These are phyloP conservation scores for Aphanocladium album DNA, from an alignment of 2,329 filamentous ascomycete genomes.

Conservation along the genomic window DNA sequence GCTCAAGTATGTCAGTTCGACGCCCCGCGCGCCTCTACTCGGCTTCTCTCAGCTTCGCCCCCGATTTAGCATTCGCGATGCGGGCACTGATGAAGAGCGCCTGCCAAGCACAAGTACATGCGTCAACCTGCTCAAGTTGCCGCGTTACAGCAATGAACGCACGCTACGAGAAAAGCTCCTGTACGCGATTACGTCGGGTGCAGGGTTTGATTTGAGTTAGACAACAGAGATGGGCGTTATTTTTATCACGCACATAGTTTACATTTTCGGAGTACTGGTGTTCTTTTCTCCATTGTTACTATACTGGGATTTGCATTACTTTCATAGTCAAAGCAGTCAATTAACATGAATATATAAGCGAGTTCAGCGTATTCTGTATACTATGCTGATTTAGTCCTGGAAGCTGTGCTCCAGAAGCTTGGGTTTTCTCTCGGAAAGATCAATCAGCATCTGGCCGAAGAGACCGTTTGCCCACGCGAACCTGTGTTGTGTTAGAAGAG, in stretches of 20 bases:
- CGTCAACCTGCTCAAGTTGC: slow-evolving; percentile 89
- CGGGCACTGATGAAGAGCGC: slow-evolving; percentile 54
- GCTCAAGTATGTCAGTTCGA: slow-evolving; percentile 92
- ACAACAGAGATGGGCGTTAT: neutral
- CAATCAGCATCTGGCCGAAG: slow-evolving; percentile 77
- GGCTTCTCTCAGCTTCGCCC: slow-evolving; percentile 85
- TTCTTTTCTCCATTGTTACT: neutral
- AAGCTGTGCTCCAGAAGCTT: slow-evolving; percentile 51
- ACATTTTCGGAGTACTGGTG: neutral
- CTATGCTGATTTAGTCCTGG: slow-evolving; percentile 26
- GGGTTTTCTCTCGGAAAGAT: slow-evolving; percentile 69
- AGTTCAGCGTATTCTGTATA: neutral
- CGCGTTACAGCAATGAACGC: slow-evolving; percentile 65
- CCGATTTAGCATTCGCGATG: slow-evolving; percentile 83
- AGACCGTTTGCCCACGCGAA: slow-evolving; percentile 87
- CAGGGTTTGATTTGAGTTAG: slow-evolving; percentile 80
- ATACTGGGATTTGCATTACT: neutral
- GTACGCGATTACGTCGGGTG: slow-evolving; percentile 84
- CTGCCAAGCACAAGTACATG: slow-evolving; percentile 94
- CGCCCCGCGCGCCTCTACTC: slow-evolving; percentile 80
- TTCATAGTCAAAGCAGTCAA: neutral
- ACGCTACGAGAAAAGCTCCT: slow-evolving; percentile 74
- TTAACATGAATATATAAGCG: slow-evolving; percentile 1
- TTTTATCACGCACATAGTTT: neutral
- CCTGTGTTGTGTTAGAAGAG: slow-evolving; percentile 42